A percentile compares a stretch with the other conserved stretches of the same genome.
Evolutionary conservation across 2,329 filamentous ascomycete genomes (phyloP).

Genomic region (Hymenoscyphus scutula): DNA sequence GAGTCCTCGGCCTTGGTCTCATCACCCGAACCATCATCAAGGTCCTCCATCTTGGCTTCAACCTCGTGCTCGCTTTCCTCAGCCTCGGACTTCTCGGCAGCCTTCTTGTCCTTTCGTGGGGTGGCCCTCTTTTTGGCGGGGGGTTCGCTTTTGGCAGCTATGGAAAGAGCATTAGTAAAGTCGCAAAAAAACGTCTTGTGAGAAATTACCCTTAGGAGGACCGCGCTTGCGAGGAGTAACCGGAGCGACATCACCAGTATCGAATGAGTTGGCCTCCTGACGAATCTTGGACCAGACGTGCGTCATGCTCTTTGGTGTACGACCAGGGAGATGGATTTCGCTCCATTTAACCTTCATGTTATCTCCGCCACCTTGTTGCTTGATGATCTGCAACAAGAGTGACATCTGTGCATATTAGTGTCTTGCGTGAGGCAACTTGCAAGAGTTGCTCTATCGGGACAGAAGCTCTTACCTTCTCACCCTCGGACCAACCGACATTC

Average conservation of each 20-base stretch:
- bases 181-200: background rate
- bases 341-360: constrained; percentile 2
- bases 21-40: constrained; percentile 5
- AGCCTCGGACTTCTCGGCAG: background rate
- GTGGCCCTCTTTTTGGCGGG: constrained; percentile 7
- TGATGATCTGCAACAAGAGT: constrained; percentile 14
- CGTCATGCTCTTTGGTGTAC: constrained; percentile 8
- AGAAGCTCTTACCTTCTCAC: constrained; percentile 5
- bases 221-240: constrained; percentile 10
- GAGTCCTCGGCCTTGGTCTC: background rate
- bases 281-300: constrained; percentile 11
- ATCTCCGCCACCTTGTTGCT: constrained; percentile 9
- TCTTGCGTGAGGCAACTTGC: too few species aligned
- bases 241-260: background rate
- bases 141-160: background rate
- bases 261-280: constrained; percentile 1
- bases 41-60: background rate
- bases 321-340: constrained; percentile 7
- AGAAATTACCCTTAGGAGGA: constrained; percentile 6
- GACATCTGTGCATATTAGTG: constrained; percentile 3
- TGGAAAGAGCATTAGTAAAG: background rate
- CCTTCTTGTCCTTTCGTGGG: background rate
- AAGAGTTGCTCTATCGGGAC: too few species aligned
- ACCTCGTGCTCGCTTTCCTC: background rate
- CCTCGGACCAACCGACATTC: background rate